Evolutionary conservation across 2,329 filamentous ascomycete genomes (phyloP).

Genomic region (Elsinoe perseae): DNA sequence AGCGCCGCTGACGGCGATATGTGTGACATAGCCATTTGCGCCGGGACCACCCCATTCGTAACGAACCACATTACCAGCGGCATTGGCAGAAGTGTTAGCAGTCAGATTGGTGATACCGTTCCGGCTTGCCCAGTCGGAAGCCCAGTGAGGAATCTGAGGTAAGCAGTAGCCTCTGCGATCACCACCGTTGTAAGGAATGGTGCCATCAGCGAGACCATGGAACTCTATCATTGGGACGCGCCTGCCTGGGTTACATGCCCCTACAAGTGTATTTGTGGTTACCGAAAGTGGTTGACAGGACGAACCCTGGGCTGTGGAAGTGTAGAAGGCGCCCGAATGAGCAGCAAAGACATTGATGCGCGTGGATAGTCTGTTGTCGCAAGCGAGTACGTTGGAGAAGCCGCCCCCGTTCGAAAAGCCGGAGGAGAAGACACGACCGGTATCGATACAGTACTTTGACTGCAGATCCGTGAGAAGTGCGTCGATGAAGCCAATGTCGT

Average conservation of each 20-base stretch:
- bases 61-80: conserved; percentile 28
- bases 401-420: conserved; percentile 50
- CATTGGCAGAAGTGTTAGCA: conserved; percentile 19
- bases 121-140: conserved; percentile 34
- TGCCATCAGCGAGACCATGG: conserved; percentile 37
- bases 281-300: conserved; percentile 21
- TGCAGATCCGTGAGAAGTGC: conserved; percentile 36
- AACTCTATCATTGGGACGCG: conserved; percentile 38
- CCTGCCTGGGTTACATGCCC: conserved; percentile 25
- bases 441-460: conserved; percentile 38
- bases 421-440: conserved; percentile 35
- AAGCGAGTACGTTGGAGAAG: conserved; percentile 41
- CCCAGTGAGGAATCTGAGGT: conserved; percentile 27
- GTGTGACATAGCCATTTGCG: conserved; percentile 31
- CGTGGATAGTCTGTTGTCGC: conserved; percentile 34
- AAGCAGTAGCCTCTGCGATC: conserved; percentile 23
- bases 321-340: conserved; percentile 42
- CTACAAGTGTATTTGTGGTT: conserved; percentile 16
- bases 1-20: conserved; percentile 34
- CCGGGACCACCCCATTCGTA: conserved; percentile 26
- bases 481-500: conserved; percentile 38
- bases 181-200: conserved; percentile 37
- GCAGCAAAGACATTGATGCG: conserved; percentile 46
- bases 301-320: conserved; percentile 20
- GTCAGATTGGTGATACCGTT: conserved; percentile 27